A percentile compares a stretch with the other conserved stretches of the same genome.
These are phyloP conservation scores for Tetradesmus obliquus DNA, from an alignment of 139 green algal species.

Conservation along the genomic window DNA sequence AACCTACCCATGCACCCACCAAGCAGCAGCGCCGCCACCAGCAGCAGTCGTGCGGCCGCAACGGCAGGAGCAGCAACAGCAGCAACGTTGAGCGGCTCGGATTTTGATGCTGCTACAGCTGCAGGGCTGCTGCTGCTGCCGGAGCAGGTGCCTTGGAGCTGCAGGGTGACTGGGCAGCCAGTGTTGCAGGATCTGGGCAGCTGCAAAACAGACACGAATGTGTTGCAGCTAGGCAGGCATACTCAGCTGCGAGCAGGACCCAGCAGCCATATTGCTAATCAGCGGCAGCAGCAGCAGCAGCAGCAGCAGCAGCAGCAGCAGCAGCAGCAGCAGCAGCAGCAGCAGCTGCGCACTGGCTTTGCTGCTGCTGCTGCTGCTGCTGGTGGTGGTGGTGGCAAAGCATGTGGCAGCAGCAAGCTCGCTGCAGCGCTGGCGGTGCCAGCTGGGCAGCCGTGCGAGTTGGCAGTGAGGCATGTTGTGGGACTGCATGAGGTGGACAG, in stretches of 20 bases:
- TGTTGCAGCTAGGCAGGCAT: constrained; percentile 30
- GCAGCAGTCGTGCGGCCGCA: not conserved
- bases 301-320: not conserved
- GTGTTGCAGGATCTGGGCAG: not conserved
- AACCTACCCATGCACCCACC: constrained; percentile 18
- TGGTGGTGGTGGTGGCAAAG: not conserved
- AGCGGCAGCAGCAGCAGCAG: not conserved
- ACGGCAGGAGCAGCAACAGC: not conserved
- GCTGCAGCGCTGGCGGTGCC: not conserved
- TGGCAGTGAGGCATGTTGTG: not conserved
- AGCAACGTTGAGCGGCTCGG: not conserved
- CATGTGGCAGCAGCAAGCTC: not conserved
- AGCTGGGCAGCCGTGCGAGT: not conserved
- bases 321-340: not conserved
- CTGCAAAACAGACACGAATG: not conserved
- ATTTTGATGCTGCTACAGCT: not conserved
- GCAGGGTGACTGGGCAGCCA: not conserved
- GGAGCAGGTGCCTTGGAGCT: constrained; percentile 32
- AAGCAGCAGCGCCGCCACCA: not conserved
- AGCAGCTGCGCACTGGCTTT: not conserved
- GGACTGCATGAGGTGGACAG: not conserved
- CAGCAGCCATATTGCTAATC: not conserved
- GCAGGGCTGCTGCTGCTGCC: constrained; percentile 28
- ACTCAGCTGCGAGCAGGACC: constrained; percentile 18
- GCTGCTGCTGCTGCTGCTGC: not conserved